Conservation (phyloP, 805 yeast genomes). For the Pichia sporocuriosa region DNA sequence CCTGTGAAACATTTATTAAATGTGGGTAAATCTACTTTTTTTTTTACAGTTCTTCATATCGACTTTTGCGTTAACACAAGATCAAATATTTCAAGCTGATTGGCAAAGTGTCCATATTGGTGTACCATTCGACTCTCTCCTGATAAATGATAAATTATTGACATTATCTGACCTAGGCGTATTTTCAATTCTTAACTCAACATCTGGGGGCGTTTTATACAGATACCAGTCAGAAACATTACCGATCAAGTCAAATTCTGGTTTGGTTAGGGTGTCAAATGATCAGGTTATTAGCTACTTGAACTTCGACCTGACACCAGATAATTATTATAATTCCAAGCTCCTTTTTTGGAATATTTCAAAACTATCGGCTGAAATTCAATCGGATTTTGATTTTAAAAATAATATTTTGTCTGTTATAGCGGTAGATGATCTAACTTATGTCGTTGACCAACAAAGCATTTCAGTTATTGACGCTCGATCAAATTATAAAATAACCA, state of each 20-base stretch:
- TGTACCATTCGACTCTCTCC: conserved; percentile 19
- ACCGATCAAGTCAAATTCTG: conserved; percentile 9
- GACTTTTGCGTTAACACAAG: conserved; percentile 23
- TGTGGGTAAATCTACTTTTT: not conserved
- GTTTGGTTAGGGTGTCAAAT: conserved; percentile 12
- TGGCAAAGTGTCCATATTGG: conserved; percentile 49
- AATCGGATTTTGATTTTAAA: conserved; percentile 15
- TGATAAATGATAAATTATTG: conserved; percentile 15
- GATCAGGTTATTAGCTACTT: conserved; percentile 14
- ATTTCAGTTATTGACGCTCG: conserved; percentile 8
- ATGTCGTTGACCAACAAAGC: conserved; percentile 9
- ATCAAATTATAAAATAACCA: not conserved
- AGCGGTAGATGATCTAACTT: conserved; percentile 1
- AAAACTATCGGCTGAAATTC: conserved; percentile 9
- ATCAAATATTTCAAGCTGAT: conserved; percentile 49
- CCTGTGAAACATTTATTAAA: not conserved
- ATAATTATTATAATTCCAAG: conserved; percentile 9
- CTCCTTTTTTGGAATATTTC: conserved; percentile 18
- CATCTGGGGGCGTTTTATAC: conserved; percentile 24
- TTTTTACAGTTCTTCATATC: not conserved
- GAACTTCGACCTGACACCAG: too few relatives aligned
- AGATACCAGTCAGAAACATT: conserved; percentile 25
- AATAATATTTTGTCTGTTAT: conserved; percentile 15
- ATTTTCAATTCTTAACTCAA: conserved; percentile 22
- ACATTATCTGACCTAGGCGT: conserved; percentile 25